A percentile compares a stretch with the other conserved stretches of the same genome.
These are phyloP conservation scores for Solanum tacnaense DNA, from an alignment of 257 asterid genomes.

Conservation along the genomic window DNA sequence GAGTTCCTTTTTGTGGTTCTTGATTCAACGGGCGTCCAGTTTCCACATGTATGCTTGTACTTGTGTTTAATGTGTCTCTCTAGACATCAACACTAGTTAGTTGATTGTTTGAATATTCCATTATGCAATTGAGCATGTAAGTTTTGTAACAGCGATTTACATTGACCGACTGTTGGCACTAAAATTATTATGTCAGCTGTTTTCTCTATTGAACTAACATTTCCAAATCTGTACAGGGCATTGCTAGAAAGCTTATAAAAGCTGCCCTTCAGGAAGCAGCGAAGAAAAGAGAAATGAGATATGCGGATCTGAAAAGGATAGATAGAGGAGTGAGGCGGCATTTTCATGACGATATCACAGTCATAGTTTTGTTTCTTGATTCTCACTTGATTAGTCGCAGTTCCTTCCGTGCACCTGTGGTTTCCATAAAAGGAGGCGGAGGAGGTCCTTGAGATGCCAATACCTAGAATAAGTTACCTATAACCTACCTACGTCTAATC, in stretches of 20 bases:
- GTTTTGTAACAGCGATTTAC: neutral
- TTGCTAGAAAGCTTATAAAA: conserved; percentile 52
- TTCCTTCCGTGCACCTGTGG: conserved; percentile 25
- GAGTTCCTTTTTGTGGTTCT: neutral
- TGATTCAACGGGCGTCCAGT: neutral
- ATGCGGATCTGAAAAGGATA: conserved; percentile 52
- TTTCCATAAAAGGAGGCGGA: conserved; percentile 49
- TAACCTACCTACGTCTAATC: neutral
- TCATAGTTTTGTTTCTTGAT: conserved; percentile 54
- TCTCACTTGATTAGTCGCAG: conserved; percentile 38
- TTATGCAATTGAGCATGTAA: neutral
- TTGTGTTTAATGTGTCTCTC: neutral
- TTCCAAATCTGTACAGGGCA: conserved; percentile 39
- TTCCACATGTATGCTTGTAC: neutral
- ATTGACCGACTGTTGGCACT: neutral
- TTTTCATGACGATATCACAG: conserved; percentile 75
- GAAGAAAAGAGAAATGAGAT: conserved; percentile 72
- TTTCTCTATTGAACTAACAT: neutral
- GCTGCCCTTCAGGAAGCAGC: conserved; percentile 64
- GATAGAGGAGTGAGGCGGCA: conserved; percentile 69
- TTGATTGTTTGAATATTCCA: neutral
- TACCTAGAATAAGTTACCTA: conserved; percentile 9
- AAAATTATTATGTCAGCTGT: neutral
- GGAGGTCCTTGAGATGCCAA: conserved; percentile 18
- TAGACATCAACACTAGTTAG: neutral